These are phyloP conservation scores for Cercospora sojina DNA, from an alignment of 2,329 filamentous ascomycete genomes.

Conservation along the genomic window DNA sequence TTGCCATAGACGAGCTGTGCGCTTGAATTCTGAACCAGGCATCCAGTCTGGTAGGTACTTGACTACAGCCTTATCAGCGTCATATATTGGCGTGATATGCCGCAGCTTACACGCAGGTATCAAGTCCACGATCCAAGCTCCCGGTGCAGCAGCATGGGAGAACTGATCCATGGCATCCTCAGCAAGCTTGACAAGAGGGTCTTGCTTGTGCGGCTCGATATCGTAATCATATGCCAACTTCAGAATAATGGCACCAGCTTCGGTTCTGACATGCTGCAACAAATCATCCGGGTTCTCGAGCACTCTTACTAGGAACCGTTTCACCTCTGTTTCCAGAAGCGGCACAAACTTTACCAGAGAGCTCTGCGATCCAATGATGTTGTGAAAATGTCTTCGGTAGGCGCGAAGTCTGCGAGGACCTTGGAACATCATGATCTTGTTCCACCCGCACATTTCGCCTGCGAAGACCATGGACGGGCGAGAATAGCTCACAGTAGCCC, in stretches of 20 bases:
- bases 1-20: conserved; percentile 42
- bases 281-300: conserved; percentile 41
- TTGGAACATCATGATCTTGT: conserved; percentile 33
- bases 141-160: conserved; percentile 42
- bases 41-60: conserved; percentile 48
- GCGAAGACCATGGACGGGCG: conserved; percentile 35
- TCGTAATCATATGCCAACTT: conserved; percentile 51
- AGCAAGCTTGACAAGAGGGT: conserved; percentile 47
- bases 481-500: conserved; percentile 40
- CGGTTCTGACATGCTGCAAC: conserved; percentile 44
- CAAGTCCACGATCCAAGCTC: conserved; percentile 49
- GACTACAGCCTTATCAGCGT: conserved; percentile 25
- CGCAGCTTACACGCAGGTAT: conserved; percentile 39
- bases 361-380: conserved; percentile 45
- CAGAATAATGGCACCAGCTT: conserved; percentile 44
- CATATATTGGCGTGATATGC: neutral
- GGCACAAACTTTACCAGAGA: neutral
- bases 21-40: conserved; percentile 49
- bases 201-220: conserved; percentile 40
- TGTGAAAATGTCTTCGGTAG: conserved; percentile 48
- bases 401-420: conserved; percentile 14
- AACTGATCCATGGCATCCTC: conserved; percentile 46
- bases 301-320: conserved; percentile 46
- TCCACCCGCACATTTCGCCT: conserved; percentile 40
- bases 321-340: conserved; percentile 48